Evolutionary conservation across 2,329 filamentous ascomycete genomes (phyloP), one percentile per base, ranked within the genome.

Genomic region (Claviceps sp.): DNA sequence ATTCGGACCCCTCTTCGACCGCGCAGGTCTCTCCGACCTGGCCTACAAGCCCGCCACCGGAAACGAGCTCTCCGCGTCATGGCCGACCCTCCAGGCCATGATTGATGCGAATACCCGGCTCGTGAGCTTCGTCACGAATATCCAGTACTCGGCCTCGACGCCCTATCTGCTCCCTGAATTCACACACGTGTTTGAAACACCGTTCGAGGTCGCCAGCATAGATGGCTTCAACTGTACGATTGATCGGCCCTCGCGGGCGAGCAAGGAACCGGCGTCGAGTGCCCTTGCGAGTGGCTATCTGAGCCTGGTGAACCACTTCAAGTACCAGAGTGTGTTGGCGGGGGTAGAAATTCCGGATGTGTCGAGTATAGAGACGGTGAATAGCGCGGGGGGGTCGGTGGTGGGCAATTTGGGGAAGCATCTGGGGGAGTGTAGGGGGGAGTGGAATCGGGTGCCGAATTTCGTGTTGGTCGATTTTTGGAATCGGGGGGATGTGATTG

Each of bases 401-500:
- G 65, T 64, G 0, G 85, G 85, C 7, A 70, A 72, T 50, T 61
- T 82, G 43, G 79, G 79, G 44, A 64, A 64, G 47, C 76, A 81
- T 26, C 77, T 78, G 38, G 63, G 69, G 44, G 65, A 64, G 53
- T 90, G 81, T 64, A 67, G 70, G 50, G 61, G 59, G 2, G 67
- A 79, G 55, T 91, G 84, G 72, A 75, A 76, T n/a, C 66, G 70
- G 30, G 71, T 74, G 48, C 85, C 87, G n/a, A 81, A 75, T 3
- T 90, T 88, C 59, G 75, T 88, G 19, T 73, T 93, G 10, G 85
- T 91, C 1, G 87, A 94, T 66, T 91, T 89, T 65, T 89, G 83
- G 65, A 83, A 87, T 64, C 74, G 82, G 54, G 87, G 84, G 0
- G 80, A 84, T 0, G 78, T 85, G 37, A 79, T 93, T 51, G 71